phyloP scores from a whole-genome alignment of 2,329 filamentous ascomycete genomes.

The Beauveria australis region DNA sequence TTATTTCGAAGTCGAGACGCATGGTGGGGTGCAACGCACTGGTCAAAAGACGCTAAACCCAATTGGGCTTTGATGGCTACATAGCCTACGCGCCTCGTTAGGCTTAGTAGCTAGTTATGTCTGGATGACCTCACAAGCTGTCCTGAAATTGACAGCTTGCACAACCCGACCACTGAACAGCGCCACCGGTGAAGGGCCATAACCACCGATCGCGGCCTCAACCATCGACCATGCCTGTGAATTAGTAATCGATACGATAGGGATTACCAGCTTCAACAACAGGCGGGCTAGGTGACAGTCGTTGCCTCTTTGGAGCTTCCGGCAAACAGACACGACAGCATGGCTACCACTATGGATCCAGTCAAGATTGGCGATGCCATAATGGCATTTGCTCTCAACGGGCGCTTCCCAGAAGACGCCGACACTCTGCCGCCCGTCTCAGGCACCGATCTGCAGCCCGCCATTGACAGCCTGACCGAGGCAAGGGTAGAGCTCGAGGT shows the following conservation, averaged over 20 bases:
- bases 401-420: slow-evolving; percentile 32
- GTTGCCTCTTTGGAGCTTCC: background rate
- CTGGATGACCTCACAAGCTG: slow-evolving; percentile 10
- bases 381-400: slow-evolving; percentile 31
- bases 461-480: slow-evolving; percentile 29
- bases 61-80: background rate
- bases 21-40: background rate
- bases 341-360: slow-evolving; percentile 24
- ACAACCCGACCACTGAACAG: background rate
- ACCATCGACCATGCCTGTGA: background rate
- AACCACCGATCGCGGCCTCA: background rate
- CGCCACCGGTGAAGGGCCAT: background rate
- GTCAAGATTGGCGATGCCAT: slow-evolving; percentile 31
- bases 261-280: background rate
- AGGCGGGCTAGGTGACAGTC: background rate
- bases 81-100: background rate
- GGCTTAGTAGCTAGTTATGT: background rate
- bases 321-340: slow-evolving; percentile 8
- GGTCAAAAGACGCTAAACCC: background rate
- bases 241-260: background rate
- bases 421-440: slow-evolving; percentile 29
- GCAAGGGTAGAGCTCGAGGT: slow-evolving; percentile 33
- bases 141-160: slow-evolving; percentile 8
- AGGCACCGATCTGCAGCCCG: slow-evolving; percentile 28
- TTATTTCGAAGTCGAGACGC: background rate